Evolutionary conservation across 768 basidiomycete genomes (phyloP), one percentile per base, ranked within the genome.

Genomic region (Porphyrellus cyaneotinctus): DNA sequence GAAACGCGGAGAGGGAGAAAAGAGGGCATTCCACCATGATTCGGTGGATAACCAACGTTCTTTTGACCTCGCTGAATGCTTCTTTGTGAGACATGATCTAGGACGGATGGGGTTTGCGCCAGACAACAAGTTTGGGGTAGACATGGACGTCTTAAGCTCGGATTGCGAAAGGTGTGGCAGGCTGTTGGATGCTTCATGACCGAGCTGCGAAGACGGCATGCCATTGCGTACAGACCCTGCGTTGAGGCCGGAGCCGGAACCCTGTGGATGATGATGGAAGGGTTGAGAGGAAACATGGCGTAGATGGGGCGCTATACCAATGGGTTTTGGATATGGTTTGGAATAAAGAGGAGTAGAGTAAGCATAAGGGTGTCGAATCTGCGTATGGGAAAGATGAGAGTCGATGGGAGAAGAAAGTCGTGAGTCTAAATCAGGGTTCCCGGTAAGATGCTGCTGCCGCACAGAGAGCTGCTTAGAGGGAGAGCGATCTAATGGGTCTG

Each of bases 11-110:
- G 87, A 79, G 3, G 89, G 89, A 51, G 90, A 84, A 23, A 91
- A 67, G 10, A 91, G 61, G 0, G 87, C 88, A 57, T 91, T 87
- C 68, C 88, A 91, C 87, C 88, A 89, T 17, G 84, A 83, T 69
- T 90, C 87, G 0, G 87, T 80, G 3, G 83, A 80, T 2, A 89
- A 61, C 86, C 85, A 89, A 7, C 82, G 74, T 28, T 87, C 83
- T 60, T 75, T 81, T 23, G 71, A 57, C 37, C 65, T 55, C 43
- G 51, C 51, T 2, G 49, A 54, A n/a, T 58, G 59, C 26, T 60
- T 56, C 59, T 61, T 58, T 52, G 63, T 67, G 28, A 51, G 20
- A 15, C 48, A 6, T 3, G 60, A 58, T 35, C 54, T 55, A 10
- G 45, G 30, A 15, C 56, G 55, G 24, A 23, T 49, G 7, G 51